phyloP scores from a whole-genome alignment of 345 rosid species.

The Syzygium aqueum region DNA sequence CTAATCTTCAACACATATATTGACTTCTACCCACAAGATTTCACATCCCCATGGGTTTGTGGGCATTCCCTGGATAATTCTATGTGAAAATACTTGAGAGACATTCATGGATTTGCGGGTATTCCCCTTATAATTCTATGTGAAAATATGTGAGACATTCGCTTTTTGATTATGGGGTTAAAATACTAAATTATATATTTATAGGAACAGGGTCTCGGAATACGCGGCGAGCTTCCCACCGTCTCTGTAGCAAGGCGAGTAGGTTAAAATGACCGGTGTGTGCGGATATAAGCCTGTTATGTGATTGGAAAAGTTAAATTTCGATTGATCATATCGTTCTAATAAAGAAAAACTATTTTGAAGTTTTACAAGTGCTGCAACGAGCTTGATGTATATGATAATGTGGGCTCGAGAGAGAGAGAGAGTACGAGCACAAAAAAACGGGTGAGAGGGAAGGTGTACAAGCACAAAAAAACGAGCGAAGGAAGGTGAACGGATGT shows the following conservation, averaged over 20 bases:
- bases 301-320: neutral
- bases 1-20: neutral
- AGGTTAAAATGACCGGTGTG: neutral
- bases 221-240: neutral
- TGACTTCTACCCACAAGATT: conserved; percentile 8
- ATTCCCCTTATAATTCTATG: neutral
- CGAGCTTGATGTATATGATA: neutral
- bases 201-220: neutral
- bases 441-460: neutral
- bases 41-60: neutral
- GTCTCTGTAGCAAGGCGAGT: rapidly evolving
- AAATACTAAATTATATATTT: neutral
- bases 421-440: neutral
- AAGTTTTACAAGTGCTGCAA: neutral
- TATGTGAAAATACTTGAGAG: neutral
- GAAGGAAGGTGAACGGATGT: conserved; percentile 2
- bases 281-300: rapidly evolving
- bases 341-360: neutral
- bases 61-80: neutral
- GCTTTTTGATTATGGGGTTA: neutral
- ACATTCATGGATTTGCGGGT: neutral
- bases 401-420: neutral
- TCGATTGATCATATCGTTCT: neutral
- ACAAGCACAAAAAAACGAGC: conserved; percentile 20
- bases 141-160: neutral